Conservation (phyloP, 805 yeast species). For the Komagataella kurtzmanii region DNA sequence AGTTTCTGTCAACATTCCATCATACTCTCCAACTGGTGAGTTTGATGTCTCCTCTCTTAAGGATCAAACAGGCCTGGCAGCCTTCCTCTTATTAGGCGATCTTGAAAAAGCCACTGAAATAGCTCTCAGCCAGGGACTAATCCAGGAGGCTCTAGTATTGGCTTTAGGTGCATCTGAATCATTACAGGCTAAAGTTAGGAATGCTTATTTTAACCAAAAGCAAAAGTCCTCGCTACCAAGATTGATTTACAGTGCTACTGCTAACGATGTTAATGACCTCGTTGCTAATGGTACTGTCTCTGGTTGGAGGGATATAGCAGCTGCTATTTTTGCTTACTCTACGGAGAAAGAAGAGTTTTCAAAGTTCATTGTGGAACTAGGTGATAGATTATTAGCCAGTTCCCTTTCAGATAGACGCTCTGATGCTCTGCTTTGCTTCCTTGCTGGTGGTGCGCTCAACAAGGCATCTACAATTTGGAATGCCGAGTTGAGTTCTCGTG, state of each 20-base stretch:
- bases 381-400: constrained; percentile 54
- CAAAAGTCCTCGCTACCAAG: constrained; percentile 49
- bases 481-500: constrained; percentile 40
- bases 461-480: constrained; percentile 78
- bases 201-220: constrained; percentile 55
- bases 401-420: constrained; percentile 34
- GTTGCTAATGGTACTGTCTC: constrained; percentile 64
- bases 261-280: constrained; percentile 44
- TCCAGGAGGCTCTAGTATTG: constrained; percentile 72
- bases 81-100: constrained; percentile 47
- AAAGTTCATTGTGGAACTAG: constrained; percentile 47
- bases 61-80: constrained; percentile 24
- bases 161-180: constrained; percentile 56
- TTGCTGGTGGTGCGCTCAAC: constrained; percentile 72
- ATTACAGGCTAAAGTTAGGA: constrained; percentile 54
- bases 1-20: constrained; percentile 1
- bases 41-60: constrained; percentile 28
- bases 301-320: constrained; percentile 78
- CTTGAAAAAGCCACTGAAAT: constrained; percentile 51
- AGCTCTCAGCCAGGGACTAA: constrained; percentile 47
- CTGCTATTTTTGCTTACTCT: constrained; percentile 47
- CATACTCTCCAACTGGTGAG: constrained; percentile 37
- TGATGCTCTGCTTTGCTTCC: constrained; percentile 63
- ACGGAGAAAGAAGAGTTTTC: constrained; percentile 34
- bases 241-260: constrained; percentile 51